Evolutionary conservation across 768 basidiomycete genomes (phyloP), one percentile per base, ranked within the genome.

Genomic region (Mycena albidolilacea): DNA sequence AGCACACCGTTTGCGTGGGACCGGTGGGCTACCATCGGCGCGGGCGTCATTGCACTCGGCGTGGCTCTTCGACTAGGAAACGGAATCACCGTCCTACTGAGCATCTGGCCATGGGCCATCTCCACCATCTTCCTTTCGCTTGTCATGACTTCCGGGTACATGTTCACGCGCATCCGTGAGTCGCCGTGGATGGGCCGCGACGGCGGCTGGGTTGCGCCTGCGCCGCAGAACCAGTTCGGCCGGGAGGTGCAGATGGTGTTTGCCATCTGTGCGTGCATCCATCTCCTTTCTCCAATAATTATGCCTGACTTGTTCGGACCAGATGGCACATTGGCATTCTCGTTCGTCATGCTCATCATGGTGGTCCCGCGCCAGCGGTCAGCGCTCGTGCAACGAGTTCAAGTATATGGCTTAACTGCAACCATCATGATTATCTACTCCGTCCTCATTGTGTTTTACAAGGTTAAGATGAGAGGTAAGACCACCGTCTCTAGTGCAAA

Each of bases 111-210:
- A 1, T 96, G 95, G 94, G 94, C 93, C 7, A 77, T 85, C 23
- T 80, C 80, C 23, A 86, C 86, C 54, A 88, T 91, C 35, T 65
- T 92, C 44, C 80, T 90, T 35, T 88, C 91, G 10, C 92, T 95
- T 19, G 83, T 95, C 77, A 97, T 98, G 92, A 97, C 92, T 21
- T 91, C 93, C 12, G 98, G 98, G 6, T 94, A 91, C 86, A 99
- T 99, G 98, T 99, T 97, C 84, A 94, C 94, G 70, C 93, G 93
- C 73, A 99, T 99, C 77, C 92, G 97, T 73, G 88, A 87, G 30
- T 87, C 88, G 60, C 97, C 96, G 2, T 95, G 89, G 79, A 85
- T 84, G 35, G 90, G 90, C 38, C 84, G 85, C 0, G 87, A 89
- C 66, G 91, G 92, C 30, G 84, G 88, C 64, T 97, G 96, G 93